Base-by-base conservation (phyloP, 805 yeast species). In the Myxozyma vanderwaltii region DNA sequence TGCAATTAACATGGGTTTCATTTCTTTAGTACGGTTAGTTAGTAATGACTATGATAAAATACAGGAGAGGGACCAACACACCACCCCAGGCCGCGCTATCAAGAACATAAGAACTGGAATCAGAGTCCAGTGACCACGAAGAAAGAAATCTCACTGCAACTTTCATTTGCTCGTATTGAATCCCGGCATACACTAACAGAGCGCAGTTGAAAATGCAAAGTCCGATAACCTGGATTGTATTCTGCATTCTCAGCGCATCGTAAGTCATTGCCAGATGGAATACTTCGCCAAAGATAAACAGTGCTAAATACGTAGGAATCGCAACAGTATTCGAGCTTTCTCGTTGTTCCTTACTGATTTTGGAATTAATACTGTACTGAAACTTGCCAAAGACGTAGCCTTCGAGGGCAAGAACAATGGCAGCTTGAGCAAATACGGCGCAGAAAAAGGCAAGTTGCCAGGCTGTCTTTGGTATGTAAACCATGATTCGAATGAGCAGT, bases 271-370 rank as follows among this genome's bases (percentile, higher is more conserved):
- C 51, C 23, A 77, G 68, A 57, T 78, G 82, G 66, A 74, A 80
- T 5, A 79, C 65, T 40, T 51, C 77, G 4, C 81, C 80, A 65
- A 80, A 80, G 36, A 79, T 76, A 65, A 79, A 79, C n/a, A 80
- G 70, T 1, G 82, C 79, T 56, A 80, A 67, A 64, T 74, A 79
- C 19, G 80, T 78, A 8, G 74, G 73, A 46, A 72, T 70, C 4
- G 74, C 66, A 23, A 69, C 65, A 1, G 70, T 57, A 27, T 67
- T 67, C 0, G 73, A 60, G 4, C 62, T 41, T 33, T 46, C 31
- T 4, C 65, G 63, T 38, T 52, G 57, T 21, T 46, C 52, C 21
- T 41, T 23, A 33, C 44, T 53, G 35, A 53, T 51, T 21, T 54
- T 48, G 15, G 52, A 17, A 5, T 53, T 47, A 15, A 69, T 52